Evolutionary conservation across 2,329 filamentous ascomycete species (phyloP).

Genomic region (Clarireedia monteithiana): DNA sequence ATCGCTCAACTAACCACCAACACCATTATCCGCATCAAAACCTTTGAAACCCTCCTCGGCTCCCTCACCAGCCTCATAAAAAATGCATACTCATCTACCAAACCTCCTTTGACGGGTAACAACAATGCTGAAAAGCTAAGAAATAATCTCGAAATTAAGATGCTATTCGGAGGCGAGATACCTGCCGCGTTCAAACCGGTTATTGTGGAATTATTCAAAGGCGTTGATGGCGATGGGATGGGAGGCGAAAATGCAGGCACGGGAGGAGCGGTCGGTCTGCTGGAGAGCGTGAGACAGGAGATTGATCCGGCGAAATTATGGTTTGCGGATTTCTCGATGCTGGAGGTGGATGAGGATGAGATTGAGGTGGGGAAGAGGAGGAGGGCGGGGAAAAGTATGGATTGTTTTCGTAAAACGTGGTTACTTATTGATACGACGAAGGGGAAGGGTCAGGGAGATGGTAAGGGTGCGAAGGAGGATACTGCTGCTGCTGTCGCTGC

Average conservation of each 20-base stretch:
- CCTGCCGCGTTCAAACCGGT: constrained; percentile 27
- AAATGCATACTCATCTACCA: constrained; percentile 20
- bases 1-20: constrained; percentile 26
- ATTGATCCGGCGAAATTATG: constrained; percentile 28
- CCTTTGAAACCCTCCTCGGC: constrained; percentile 26
- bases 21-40: constrained; percentile 25
- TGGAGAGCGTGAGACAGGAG: constrained; percentile 19
- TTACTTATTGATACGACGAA: constrained; percentile 17
- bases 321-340: constrained; percentile 28
- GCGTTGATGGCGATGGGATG: constrained; percentile 8
- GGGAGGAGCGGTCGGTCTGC: background rate
- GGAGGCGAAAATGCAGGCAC: background rate
- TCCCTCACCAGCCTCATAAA: constrained; percentile 23
- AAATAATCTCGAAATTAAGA: constrained; percentile 27
- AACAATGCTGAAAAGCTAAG: constrained; percentile 18
- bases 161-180: constrained; percentile 27
- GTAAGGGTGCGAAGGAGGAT: background rate
- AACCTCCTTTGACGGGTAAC: constrained; percentile 15
- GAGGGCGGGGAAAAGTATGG: constrained; percentile 21
- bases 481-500: background rate
- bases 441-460: background rate
- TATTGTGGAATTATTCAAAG: constrained; percentile 26
- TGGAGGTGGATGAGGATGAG: constrained; percentile 28
- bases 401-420: constrained; percentile 27
- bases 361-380: constrained; percentile 15